phyloP scores from a whole-genome alignment of 768 basidiomycete species.

The Serendipita indica region DNA sequence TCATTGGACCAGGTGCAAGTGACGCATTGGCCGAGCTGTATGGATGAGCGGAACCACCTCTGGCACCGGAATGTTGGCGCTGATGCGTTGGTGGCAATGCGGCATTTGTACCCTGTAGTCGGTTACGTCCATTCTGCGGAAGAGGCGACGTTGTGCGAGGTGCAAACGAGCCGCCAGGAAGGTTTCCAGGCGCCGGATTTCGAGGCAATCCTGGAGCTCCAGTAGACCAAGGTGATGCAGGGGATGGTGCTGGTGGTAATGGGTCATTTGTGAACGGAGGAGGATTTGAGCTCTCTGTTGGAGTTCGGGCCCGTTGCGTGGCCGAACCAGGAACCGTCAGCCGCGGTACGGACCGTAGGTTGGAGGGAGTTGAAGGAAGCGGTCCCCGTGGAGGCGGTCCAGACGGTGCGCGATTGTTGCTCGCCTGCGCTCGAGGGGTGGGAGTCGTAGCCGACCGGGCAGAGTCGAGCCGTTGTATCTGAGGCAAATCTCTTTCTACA shows the following conservation, averaged over 20 bases:
- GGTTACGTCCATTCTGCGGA: conserved; percentile 21
- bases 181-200: conserved; percentile 43
- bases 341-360: conserved; percentile 14
- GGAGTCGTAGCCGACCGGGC: conserved; percentile 16
- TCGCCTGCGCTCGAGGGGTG: conserved; percentile 9
- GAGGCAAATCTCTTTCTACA: conserved; percentile 50
- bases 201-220: conserved; percentile 39
- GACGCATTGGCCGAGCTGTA: conserved; percentile 17
- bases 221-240: conserved; percentile 27
- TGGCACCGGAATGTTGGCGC: conserved; percentile 37
- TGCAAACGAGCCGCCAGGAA: conserved; percentile 23
- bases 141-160: conserved; percentile 25
- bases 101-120: conserved; percentile 8
- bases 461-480: conserved; percentile 40
- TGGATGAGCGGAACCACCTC: conserved; percentile 28
- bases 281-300: conserved; percentile 34
- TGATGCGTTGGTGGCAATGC: conserved; percentile 25
- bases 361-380: conserved; percentile 37
- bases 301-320: conserved; percentile 33
- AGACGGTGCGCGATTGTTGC: conserved; percentile 47
- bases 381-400: conserved; percentile 56
- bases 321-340: conserved; percentile 22
- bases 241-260: conserved; percentile 27
- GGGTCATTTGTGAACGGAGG: conserved; percentile 25
- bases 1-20: conserved; percentile 22